These are phyloP conservation scores for Fusarium cyanostomum DNA, from an alignment of 2,329 filamentous ascomycete genomes.

Conservation along the genomic window DNA sequence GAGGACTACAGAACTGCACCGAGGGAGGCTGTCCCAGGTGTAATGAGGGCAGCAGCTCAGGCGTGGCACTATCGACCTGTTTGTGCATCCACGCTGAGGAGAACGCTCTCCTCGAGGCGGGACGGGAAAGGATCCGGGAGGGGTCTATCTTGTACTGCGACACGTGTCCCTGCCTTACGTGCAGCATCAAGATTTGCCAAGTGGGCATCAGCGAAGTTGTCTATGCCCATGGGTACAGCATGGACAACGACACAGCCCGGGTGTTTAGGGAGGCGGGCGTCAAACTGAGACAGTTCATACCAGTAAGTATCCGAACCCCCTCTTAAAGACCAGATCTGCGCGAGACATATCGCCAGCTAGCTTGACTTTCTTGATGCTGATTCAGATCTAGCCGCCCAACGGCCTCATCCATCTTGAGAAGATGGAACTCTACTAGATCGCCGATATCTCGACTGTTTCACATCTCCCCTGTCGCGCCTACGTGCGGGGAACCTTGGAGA, in stretches of 20 bases:
- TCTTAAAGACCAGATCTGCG: slow-evolving; percentile 13
- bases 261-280: slow-evolving; percentile 89
- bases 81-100: slow-evolving; percentile 98
- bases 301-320: slow-evolving; percentile 63
- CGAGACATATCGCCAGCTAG: slow-evolving; percentile 2
- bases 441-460: slow-evolving; percentile 16
- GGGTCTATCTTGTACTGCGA: slow-evolving; percentile 91
- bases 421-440: slow-evolving; percentile 52
- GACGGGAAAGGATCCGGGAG: slow-evolving; percentile 85
- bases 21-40: slow-evolving; percentile 91
- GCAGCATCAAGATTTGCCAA: slow-evolving; percentile 98
- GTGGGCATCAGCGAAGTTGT: slow-evolving; percentile 96
- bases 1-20: slow-evolving; percentile 87
- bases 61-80: slow-evolving; percentile 83
- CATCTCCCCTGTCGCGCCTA: slow-evolving; percentile 16
- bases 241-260: slow-evolving; percentile 84
- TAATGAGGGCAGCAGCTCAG: slow-evolving; percentile 76
- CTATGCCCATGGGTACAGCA: slow-evolving; percentile 92
- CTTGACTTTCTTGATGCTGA: slow-evolving; percentile 32
- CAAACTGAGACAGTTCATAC: slow-evolving; percentile 84
- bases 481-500: slow-evolving; percentile 23
- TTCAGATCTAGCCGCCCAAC: slow-evolving; percentile 64
- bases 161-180: slow-evolving; percentile 96
- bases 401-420: slow-evolving; percentile 71
- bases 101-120: slow-evolving; percentile 94